A percentile compares a stretch with the other conserved stretches of the same genome.
These are phyloP conservation scores for Biancaea sappan DNA, from an alignment of 306 rosid species.

Conservation along the genomic window DNA sequence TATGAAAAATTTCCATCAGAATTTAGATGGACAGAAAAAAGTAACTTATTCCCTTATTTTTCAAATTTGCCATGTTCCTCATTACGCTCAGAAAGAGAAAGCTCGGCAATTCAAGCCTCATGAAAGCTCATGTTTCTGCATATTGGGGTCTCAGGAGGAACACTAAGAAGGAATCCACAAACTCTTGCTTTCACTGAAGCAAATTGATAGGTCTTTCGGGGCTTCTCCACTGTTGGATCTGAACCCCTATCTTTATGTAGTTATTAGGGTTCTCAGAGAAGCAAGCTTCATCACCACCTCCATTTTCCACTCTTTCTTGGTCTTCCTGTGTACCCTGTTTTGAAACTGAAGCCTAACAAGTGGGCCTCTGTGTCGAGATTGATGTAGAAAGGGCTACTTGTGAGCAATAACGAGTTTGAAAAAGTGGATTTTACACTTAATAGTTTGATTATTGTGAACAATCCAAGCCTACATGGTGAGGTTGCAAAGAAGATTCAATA, in stretches of 20 bases:
- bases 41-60: too few species aligned
- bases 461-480: constrained; percentile 35
- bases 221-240: constrained; percentile 36
- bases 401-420: constrained; percentile 51
- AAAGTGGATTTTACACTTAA: constrained; percentile 56
- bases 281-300: constrained; percentile 52
- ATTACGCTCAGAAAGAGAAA: constrained; percentile 59
- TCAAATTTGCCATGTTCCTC: too few species aligned
- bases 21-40: too few species aligned
- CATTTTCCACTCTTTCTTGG: constrained; percentile 50
- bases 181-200: constrained; percentile 45
- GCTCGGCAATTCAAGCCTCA: constrained; percentile 46
- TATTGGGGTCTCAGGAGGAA: constrained; percentile 51
- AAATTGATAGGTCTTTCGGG: constrained; percentile 42
- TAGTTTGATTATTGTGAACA: constrained; percentile 36
- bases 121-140: constrained; percentile 38
- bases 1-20: too few species aligned
- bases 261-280: constrained; percentile 67
- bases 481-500: constrained; percentile 45
- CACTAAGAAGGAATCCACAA: constrained; percentile 47
- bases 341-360: constrained; percentile 54
- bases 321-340: constrained; percentile 54
- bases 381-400: constrained; percentile 47
- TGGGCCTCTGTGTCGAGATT: constrained; percentile 68
- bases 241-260: constrained; percentile 44